Evolutionary conservation across 148 eudicot genomes (phyloP).

Genomic region (Amaranthus hypochondriacus): DNA sequence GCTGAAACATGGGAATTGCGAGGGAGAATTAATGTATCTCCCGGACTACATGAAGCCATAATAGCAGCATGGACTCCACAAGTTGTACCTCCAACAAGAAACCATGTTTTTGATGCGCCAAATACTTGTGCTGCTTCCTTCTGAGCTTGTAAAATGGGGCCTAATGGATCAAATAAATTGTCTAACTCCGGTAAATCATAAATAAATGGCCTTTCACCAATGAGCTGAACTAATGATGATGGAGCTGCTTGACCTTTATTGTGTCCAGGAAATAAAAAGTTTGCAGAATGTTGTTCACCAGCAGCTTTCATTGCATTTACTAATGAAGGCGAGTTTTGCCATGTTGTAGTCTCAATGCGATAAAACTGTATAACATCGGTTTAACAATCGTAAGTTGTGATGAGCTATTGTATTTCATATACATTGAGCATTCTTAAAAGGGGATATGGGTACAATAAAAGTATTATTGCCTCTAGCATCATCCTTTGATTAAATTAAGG

Average conservation of each 20-base stretch:
- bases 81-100: conserved; percentile 86
- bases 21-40: conserved; percentile 63
- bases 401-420: too few species aligned
- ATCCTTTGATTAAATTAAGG: too few species aligned
- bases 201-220: conserved; percentile 47
- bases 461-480: too few species aligned
- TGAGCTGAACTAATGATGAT: conserved; percentile 48
- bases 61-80: conserved; percentile 82
- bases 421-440: too few species aligned
- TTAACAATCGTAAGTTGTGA: too few species aligned
- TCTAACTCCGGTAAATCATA: conserved; percentile 71
- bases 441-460: too few species aligned
- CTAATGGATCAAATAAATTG: conserved; percentile 59
- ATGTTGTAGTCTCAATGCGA: conserved; percentile 6
- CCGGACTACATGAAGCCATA: conserved; percentile 71
- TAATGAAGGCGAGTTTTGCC: conserved; percentile 39
- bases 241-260: conserved; percentile 78
- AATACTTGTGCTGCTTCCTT: conserved; percentile 60
- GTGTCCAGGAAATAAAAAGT: conserved; percentile 79
- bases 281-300: conserved; percentile 58
- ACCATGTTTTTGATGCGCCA: conserved; percentile 83
- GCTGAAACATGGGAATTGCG: conserved; percentile 75
- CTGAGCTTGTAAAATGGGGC: conserved; percentile 64
- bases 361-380: not conserved
- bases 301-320: conserved; percentile 60